These are phyloP conservation scores for Actinomucor elegans DNA, from an alignment of 371 early-diverging fungal genomes.

Conservation along the genomic window DNA sequence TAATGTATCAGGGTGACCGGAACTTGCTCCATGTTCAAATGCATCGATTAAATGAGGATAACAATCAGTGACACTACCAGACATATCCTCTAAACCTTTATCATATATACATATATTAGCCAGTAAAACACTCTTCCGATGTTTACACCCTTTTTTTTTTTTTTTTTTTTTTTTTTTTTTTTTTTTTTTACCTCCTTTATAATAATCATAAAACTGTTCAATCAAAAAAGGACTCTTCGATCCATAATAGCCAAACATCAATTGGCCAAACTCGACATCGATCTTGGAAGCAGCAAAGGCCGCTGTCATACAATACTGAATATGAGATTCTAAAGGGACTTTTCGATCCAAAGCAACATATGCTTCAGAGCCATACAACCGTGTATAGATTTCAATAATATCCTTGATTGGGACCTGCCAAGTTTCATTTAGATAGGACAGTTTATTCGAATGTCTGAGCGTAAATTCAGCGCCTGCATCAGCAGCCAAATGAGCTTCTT, in stretches of 20 bases:
- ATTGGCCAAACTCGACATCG: slow-evolving; percentile 47
- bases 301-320: slow-evolving; percentile 60
- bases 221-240: slow-evolving; percentile 68
- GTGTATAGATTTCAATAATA: slow-evolving; percentile 67
- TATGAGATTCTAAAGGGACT: slow-evolving; percentile 36
- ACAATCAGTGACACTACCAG: slow-evolving; percentile 64
- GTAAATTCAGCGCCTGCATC: slow-evolving; percentile 86
- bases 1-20: slow-evolving; percentile 17
- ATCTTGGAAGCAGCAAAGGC: slow-evolving; percentile 69
- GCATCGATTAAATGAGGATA: slow-evolving; percentile 54
- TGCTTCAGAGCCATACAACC: slow-evolving; percentile 27
- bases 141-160: no score
- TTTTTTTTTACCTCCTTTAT: slow-evolving; percentile 63
- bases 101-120: no score
- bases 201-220: slow-evolving; percentile 70
- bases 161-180: no score
- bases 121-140: no score
- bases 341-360: no score
- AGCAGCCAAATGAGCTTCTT: slow-evolving; percentile 68
- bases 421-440: slow-evolving; percentile 47
- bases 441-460: slow-evolving; percentile 46
- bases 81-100: slow-evolving; percentile 63
- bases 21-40: slow-evolving; percentile 42
- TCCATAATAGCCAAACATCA: slow-evolving; percentile 50
- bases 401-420: slow-evolving; percentile 84